Evolutionary conservation across 495 filamentous ascomycete genomes (phyloP).

Genomic region (Saxispiralis lemnorum): DNA sequence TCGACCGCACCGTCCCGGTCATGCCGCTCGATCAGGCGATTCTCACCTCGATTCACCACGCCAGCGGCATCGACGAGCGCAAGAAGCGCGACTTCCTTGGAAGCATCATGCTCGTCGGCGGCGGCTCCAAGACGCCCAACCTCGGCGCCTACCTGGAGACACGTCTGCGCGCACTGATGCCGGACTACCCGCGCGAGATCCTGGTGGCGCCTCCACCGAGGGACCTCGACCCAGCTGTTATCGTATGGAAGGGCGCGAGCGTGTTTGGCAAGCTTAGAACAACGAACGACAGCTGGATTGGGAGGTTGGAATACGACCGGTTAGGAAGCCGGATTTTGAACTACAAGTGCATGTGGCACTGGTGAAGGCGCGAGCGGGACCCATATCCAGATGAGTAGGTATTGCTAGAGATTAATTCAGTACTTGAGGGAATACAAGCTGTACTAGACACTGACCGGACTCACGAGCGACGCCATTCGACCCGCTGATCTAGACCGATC

Average conservation of each 20-base stretch:
- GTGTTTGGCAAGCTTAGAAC: conserved; percentile 79
- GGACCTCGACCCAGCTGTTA: conserved; percentile 85
- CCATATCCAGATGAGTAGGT: no score
- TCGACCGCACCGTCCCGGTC: conserved; percentile 65
- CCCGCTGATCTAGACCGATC: no score
- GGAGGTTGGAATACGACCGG: conserved; percentile 70
- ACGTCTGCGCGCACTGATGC: conserved; percentile 48
- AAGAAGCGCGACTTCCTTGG: conserved; percentile 81
- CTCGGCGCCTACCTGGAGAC: conserved; percentile 69
- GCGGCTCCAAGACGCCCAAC: conserved; percentile 61
- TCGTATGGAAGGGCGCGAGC: conserved; percentile 93
- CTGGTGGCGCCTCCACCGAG: conserved; percentile 74
- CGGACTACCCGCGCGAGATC: conserved; percentile 61
- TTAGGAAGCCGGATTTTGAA: conserved; percentile 61
- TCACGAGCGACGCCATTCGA: no score
- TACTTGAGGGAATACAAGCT: no score
- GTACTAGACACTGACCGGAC: no score
- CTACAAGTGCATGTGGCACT: conserved; percentile 79
- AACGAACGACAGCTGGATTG: conserved; percentile 91
- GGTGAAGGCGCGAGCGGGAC: conserved; percentile 24
- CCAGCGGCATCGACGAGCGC: conserved; percentile 73
- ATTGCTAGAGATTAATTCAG: no score
- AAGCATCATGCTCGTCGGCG: conserved; percentile 89
- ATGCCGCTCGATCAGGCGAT: conserved; percentile 79
- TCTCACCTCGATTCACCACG: conserved; percentile 69